Conservation (phyloP, 805 yeast genomes). For the Metschnikowia vanudenii region DNA sequence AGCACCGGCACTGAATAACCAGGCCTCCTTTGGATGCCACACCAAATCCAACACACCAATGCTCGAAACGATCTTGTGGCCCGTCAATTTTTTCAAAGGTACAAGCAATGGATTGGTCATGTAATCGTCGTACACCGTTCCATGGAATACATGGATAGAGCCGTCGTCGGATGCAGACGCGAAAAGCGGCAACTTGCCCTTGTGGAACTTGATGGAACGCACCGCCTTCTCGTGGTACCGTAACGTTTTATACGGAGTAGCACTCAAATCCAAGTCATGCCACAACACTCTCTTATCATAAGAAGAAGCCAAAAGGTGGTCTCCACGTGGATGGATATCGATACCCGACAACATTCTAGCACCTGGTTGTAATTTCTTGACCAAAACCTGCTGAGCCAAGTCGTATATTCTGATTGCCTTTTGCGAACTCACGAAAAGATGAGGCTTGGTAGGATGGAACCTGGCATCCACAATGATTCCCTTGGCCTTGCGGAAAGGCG, state of each 20-base stretch:
- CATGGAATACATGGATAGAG: conserved; percentile 88
- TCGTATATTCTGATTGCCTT: conserved; percentile 89
- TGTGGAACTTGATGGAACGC: conserved; percentile 83
- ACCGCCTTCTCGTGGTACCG: conserved; percentile 96
- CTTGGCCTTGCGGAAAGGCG: conserved; percentile 89
- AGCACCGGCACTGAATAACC: conserved; percentile 97
- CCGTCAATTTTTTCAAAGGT: conserved; percentile 90
- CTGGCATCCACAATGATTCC: conserved; percentile 95
- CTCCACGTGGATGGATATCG: conserved; percentile 96
- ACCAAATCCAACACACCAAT: conserved; percentile 83
- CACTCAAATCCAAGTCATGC: conserved; percentile 91
- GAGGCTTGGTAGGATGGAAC: conserved; percentile 96
- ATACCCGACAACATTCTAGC: conserved; percentile 91
- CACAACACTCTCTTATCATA: conserved; percentile 93
- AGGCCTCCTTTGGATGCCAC: conserved; percentile 98
- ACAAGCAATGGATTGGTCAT: conserved; percentile 95
- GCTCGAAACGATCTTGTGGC: conserved; percentile 76
- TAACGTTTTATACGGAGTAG: conserved; percentile 91
- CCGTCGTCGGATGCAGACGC: conserved; percentile 97
- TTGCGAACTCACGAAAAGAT: conserved; percentile 90
- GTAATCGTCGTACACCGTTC: conserved; percentile 91
- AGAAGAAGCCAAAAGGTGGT: conserved; percentile 87
- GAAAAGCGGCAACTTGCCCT: conserved; percentile 80
- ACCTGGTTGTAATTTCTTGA: conserved; percentile 88
- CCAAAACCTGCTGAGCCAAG: conserved; percentile 76